phyloP scores from a whole-genome alignment of 495 filamentous ascomycete genomes.

The Talaromyces wortmannii region DNA sequence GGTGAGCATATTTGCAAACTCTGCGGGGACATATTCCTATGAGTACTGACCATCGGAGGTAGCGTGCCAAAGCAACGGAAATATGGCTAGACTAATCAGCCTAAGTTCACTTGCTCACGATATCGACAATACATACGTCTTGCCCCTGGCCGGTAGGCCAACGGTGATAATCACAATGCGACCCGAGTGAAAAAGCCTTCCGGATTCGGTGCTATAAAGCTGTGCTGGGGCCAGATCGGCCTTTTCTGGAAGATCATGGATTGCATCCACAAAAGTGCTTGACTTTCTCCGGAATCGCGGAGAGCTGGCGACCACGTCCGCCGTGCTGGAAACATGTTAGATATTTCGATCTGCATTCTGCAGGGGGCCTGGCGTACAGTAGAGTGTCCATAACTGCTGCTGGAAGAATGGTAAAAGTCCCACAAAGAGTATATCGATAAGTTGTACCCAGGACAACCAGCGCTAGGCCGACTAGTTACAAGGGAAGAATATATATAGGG shows the following conservation, averaged over 20 bases:
- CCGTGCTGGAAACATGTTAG: constrained; percentile 46
- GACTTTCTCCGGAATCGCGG: constrained; percentile 79
- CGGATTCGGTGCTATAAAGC: constrained; percentile 96
- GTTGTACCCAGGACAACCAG: neutral
- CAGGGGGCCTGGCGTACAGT: constrained; percentile 48
- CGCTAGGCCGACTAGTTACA: no score
- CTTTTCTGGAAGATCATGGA: constrained; percentile 85
- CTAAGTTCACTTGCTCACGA: constrained; percentile 1
- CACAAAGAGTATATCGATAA: neutral
- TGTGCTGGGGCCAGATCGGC: constrained; percentile 89
- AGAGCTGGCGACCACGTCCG: constrained; percentile 80
- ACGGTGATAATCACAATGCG: constrained; percentile 96
- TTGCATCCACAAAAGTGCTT: constrained; percentile 93
- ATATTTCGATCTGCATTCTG: neutral
- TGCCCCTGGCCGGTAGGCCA: constrained; percentile 90
- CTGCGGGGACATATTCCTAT: neutral
- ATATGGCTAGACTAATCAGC: constrained; percentile 58
- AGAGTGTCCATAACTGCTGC: constrained; percentile 69
- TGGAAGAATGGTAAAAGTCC: neutral
- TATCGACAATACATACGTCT: constrained; percentile 62
- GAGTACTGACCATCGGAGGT: constrained; percentile 76
- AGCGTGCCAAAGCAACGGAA: constrained; percentile 89
- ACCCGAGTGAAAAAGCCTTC: constrained; percentile 92
- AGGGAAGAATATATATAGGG: no score
- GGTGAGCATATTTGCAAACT: constrained; percentile 12